Conservation (phyloP, 2,329 filamentous ascomycete genomes). For the Pseudogymnoascus sp. region DNA sequence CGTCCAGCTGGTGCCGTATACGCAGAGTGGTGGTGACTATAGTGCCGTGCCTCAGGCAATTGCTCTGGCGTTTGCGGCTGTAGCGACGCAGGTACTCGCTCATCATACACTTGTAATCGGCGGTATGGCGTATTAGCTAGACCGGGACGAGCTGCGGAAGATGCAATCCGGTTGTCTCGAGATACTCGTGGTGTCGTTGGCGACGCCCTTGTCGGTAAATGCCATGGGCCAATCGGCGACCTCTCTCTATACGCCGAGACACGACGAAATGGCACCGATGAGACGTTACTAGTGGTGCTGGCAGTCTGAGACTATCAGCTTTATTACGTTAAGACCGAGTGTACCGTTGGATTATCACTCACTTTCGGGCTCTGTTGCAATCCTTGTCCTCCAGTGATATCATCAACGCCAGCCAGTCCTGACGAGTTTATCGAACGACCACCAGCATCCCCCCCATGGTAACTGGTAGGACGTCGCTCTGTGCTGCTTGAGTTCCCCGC, state of each 20-base stretch:
- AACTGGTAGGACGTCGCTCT: not conserved
- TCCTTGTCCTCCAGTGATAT: not conserved
- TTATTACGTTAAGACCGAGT: not conserved
- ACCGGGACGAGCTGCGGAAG: conserved; percentile 12
- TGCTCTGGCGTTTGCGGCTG: conserved; percentile 45
- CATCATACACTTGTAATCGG: conserved; percentile 38
- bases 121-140: conserved; percentile 22
- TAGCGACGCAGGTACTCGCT: conserved; percentile 34
- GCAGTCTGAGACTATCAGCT: conserved; percentile 3
- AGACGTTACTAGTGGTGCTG: conserved; percentile 8
- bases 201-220: conserved; percentile 1
- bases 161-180: conserved; percentile 12
- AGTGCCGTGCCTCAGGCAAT: conserved; percentile 41
- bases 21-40: conserved; percentile 34
- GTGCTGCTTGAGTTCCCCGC: not conserved
- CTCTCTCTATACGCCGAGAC: conserved; percentile 10
- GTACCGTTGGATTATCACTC: conserved; percentile 10
- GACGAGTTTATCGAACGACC: not conserved
- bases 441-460: not conserved
- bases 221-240: conserved; percentile 6
- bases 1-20: conserved; percentile 36
- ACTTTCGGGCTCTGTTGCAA: not conserved
- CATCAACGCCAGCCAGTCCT: not conserved
- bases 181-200: conserved; percentile 5
- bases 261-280: conserved; percentile 5